phyloP scores from a whole-genome alignment of 345 rosid species.

The Syzygium aromaticum region DNA sequence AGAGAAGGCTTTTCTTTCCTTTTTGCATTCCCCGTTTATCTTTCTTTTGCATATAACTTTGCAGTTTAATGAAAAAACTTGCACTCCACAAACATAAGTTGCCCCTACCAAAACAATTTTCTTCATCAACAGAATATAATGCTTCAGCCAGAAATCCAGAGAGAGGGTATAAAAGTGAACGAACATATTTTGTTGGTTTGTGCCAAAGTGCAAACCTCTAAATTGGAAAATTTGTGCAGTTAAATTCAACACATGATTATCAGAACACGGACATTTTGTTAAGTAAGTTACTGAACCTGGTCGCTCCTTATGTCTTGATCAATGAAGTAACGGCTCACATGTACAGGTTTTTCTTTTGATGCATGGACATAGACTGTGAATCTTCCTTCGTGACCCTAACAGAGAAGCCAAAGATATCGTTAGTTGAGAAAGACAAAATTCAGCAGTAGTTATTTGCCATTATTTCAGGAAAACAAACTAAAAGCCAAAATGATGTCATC shows the following conservation, averaged over 20 bases:
- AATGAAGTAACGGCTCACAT: conserved; percentile 62
- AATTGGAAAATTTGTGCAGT: not conserved
- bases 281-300: conserved; percentile 27
- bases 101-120: not conserved
- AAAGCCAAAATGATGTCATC: not conserved
- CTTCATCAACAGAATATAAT: not conserved
- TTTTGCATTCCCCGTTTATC: not conserved
- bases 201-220: not conserved
- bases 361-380: conserved; percentile 81
- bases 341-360: conserved; percentile 62
- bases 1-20: not conserved
- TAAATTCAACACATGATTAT: not conserved
- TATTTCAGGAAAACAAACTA: not conserved
- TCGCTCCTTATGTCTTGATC: conserved; percentile 68
- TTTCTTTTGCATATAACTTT: not conserved
- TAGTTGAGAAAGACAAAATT: not conserved
- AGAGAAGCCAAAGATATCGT: not conserved
- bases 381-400: conserved; percentile 76
- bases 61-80: not conserved
- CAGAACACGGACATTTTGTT: not conserved
- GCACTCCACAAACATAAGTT: not conserved
- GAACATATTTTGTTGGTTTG: not conserved
- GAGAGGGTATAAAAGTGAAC: not conserved
- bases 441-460: not conserved
- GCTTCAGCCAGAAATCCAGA: not conserved